Base-by-base conservation (phyloP, 2,329 filamentous ascomycete species). In the Trichoderma atroviride region DNA sequence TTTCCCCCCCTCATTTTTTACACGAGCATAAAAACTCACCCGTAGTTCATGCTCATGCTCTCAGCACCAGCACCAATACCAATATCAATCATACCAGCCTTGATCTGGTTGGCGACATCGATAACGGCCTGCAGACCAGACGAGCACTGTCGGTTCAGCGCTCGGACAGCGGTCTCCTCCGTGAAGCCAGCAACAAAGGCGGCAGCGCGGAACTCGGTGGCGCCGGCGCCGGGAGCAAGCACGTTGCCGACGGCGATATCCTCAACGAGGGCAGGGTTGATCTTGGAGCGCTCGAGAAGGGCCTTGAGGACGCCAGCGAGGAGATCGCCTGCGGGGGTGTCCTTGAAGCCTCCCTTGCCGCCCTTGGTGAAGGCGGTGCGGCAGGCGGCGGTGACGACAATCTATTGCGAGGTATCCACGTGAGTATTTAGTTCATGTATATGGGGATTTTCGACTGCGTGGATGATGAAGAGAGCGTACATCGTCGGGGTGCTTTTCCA, bases 151-250 rank as follows among this genome's bases (percentile, higher is more conserved):
- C 96, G 86, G 87, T 98, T 99, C 80, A 97, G 83, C 70, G 90
- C 89, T 83, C 92, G 93, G 69, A 97, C 92, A n/a, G 94, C 91
- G 5, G 94, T 88, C 22, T 88, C 86, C 76, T 92, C 91, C 55
- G 96, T 92, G 85, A 98, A 96, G 57, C 96, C 96, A 61, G 96
- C 96, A 7, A 93, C 93, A 69, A 98, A 86, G 67, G 91, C 91
- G 43, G 96, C 96, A 70, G 94, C 96, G 73, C 96, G 91, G 89
- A 97, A 97, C 84, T 98, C 96, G 58, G 96, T 98, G 27, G 96
- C 96, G 74, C 95, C 96, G 74, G 94, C 96, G 71, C 96, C 96
- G 40, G 95, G 95, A 22, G 95, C 89, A 60, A 99, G 89, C 35
- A 99, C 96, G 68, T 91, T 91, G 74, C 96, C 96, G 70, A 98